Evolutionary conservation across 495 filamentous ascomycete genomes (phyloP).

Genomic region (Niebla homalea): DNA sequence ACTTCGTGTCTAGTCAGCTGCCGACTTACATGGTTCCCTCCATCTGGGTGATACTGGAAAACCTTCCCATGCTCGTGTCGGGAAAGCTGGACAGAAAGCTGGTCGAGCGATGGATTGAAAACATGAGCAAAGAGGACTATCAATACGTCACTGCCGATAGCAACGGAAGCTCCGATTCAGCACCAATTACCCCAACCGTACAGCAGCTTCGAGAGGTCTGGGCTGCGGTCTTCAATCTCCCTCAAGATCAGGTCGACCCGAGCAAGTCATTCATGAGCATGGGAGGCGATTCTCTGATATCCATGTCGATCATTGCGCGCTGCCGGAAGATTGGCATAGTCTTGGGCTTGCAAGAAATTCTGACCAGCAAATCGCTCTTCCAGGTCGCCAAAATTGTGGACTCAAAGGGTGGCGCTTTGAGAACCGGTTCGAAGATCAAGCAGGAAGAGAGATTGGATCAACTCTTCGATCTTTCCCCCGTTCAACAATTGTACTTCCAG

Average conservation of each 20-base stretch:
- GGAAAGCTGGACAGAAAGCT: constrained; percentile 37
- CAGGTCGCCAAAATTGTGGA: constrained; percentile 9
- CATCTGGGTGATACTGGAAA: constrained; percentile 30
- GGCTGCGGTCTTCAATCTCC: constrained; percentile 25
- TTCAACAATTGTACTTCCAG: constrained; percentile 32
- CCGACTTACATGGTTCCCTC: constrained; percentile 39
- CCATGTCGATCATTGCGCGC: constrained; percentile 31
- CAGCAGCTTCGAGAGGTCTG: constrained; percentile 22
- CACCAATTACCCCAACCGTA: constrained; percentile 8
- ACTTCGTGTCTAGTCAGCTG: constrained; percentile 19
- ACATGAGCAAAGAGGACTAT: constrained; percentile 22
- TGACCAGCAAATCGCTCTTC: constrained; percentile 17
- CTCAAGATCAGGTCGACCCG: constrained; percentile 18
- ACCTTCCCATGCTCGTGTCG: constrained; percentile 34
- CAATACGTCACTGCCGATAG: constrained; percentile 4
- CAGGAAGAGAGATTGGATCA: constrained; percentile 11
- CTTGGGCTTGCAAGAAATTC: constrained; percentile 24
- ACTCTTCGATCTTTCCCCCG: constrained; percentile 26
- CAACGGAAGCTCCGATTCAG: background rate
- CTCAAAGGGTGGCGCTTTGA: background rate
- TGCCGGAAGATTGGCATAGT: constrained; percentile 18
- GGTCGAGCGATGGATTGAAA: constrained; percentile 30
- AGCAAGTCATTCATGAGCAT: constrained; percentile 39
- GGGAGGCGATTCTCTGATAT: constrained; percentile 42
- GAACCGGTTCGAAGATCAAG: background rate